phyloP scores from a whole-genome alignment of 768 basidiomycete genomes.

The Psilocybe sp. region DNA sequence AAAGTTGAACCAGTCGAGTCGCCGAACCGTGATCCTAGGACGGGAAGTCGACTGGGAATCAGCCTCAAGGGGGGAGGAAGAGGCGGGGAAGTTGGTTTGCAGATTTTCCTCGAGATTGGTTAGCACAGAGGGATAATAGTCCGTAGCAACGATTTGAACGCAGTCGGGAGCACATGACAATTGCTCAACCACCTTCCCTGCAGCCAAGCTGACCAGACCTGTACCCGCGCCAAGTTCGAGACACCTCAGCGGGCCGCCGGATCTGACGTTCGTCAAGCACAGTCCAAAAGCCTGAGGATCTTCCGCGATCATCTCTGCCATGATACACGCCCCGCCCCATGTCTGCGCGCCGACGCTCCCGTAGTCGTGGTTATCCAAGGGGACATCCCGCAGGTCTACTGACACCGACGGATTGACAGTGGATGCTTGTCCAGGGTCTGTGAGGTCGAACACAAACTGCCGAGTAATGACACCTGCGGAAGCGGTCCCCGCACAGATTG shows the following conservation, averaged over 20 bases:
- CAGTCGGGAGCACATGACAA: neutral
- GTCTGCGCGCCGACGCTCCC: constrained; percentile 81
- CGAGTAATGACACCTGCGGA: constrained; percentile 60
- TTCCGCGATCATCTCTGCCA: constrained; percentile 70
- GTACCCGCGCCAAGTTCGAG: constrained; percentile 87
- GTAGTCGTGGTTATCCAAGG: constrained; percentile 68
- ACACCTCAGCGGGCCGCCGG: constrained; percentile 32
- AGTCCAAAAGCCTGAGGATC: constrained; percentile 32
- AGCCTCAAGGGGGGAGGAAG: too few species aligned
- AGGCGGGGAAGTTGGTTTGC: constrained; percentile 43
- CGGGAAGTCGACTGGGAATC: neutral
- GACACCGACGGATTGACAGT: constrained; percentile 17
- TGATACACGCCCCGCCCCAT: constrained; percentile 83
- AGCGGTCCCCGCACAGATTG: constrained; percentile 60
- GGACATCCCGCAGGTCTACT: constrained; percentile 61
- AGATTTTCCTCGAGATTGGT: constrained; percentile 67
- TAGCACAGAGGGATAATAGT: constrained; percentile 75
- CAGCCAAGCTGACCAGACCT: constrained; percentile 68
- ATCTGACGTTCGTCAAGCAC: neutral
- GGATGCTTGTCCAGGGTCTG: neutral
- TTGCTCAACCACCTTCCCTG: constrained; percentile 43
- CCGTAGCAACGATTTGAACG: constrained; percentile 59
- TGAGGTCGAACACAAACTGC: constrained; percentile 41
- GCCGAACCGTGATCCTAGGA: constrained; percentile 17
- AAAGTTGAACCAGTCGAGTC: constrained; percentile 64